phyloP scores from a whole-genome alignment of 805 yeast genomes.

The Ogataea haglerorum region DNA sequence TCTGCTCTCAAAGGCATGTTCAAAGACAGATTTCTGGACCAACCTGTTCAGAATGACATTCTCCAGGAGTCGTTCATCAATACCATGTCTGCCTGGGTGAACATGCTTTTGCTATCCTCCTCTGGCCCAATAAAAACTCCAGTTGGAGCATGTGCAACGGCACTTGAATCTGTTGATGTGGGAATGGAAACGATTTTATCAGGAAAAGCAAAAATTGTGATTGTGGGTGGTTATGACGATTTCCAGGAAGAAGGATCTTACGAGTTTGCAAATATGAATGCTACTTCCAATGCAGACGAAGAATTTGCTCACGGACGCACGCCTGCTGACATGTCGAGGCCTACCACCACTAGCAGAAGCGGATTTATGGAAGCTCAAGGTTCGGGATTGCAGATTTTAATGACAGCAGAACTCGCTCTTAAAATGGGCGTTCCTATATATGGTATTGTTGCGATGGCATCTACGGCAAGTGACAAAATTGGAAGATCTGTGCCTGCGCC shows the following conservation, averaged over 20 bases:
- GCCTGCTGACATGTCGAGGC: slow-evolving; percentile 98
- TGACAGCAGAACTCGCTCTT: slow-evolving; percentile 91
- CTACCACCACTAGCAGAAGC: slow-evolving; percentile 90
- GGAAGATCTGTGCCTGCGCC: slow-evolving; percentile 99
- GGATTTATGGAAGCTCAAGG: slow-evolving; percentile 99
- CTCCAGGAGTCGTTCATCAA: slow-evolving; percentile 97
- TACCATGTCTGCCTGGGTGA: slow-evolving; percentile 99
- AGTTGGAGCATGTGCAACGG: slow-evolving; percentile 99
- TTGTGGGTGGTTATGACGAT: slow-evolving; percentile 99
- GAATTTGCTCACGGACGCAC: slow-evolving; percentile 96
- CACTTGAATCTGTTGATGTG: slow-evolving; percentile 93
- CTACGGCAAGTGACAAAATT: slow-evolving; percentile 97
- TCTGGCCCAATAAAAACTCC: slow-evolving; percentile 99
- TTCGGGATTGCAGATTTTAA: slow-evolving; percentile 94
- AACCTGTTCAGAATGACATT: slow-evolving; percentile 95
- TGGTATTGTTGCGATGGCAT: slow-evolving; percentile 89
- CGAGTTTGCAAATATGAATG: slow-evolving; percentile 98
- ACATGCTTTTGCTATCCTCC: slow-evolving; percentile 93
- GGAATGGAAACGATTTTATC: slow-evolving; percentile 92
- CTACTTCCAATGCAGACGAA: slow-evolving; percentile 84
- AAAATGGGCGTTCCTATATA: slow-evolving; percentile 99
- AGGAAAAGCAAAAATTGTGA: slow-evolving; percentile 93
- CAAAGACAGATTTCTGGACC: slow-evolving; percentile 87
- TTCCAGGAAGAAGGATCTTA: slow-evolving; percentile 99
- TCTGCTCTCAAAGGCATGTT: slow-evolving; percentile 96